Conservation (phyloP, 805 yeast genomes). For the Ogataea glucozyma region DNA sequence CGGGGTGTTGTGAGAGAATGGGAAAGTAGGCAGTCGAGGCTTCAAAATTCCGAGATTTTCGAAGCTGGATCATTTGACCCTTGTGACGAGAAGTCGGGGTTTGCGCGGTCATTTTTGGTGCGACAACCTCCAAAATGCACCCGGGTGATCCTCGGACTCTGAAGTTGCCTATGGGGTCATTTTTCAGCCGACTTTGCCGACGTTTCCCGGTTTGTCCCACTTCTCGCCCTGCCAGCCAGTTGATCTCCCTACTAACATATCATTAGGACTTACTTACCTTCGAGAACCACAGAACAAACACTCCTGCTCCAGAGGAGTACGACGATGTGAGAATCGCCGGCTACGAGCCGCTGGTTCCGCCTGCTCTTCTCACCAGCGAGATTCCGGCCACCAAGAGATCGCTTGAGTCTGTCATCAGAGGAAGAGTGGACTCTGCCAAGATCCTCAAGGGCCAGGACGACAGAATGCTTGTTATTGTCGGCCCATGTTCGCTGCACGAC, state of each 20-base stretch:
- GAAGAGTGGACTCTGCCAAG: constrained; percentile 75
- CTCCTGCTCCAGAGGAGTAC: constrained; percentile 66
- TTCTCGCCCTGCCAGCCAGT: no score
- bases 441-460: constrained; percentile 78
- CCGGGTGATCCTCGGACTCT: no score
- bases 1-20: no score
- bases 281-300: constrained; percentile 23
- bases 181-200: no score
- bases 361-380: constrained; percentile 86
- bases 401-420: constrained; percentile 64
- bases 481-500: constrained; percentile 97
- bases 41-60: no score
- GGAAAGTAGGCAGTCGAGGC: no score
- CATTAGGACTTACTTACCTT: constrained; percentile 10
- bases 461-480: constrained; percentile 83
- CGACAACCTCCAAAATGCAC: no score
- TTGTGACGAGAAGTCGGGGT: no score
- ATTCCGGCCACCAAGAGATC: constrained; percentile 62
- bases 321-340: constrained; percentile 79
- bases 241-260: not conserved
- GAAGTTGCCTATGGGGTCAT: no score
- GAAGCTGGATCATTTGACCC: no score
- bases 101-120: no score
- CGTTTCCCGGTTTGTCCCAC: no score
- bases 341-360: constrained; percentile 92